Base-by-base conservation (phyloP, 495 filamentous ascomycete genomes). In the Oleoguttula mirabilis region DNA sequence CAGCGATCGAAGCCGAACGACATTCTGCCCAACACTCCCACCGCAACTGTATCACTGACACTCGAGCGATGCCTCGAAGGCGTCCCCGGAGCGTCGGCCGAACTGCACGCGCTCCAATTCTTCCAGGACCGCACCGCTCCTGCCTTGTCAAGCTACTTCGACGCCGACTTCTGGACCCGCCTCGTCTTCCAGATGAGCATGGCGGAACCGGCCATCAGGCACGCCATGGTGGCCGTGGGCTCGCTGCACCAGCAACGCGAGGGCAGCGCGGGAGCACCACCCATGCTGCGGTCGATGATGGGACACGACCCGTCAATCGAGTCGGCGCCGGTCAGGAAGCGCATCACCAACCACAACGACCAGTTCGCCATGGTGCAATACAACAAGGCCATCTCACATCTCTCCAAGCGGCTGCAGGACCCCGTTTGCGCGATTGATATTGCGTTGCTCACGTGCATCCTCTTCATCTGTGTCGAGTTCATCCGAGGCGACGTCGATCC, bases 381-480 rank as follows among this genome's bases (percentile, higher is more conserved):
- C 40, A 47, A 42, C 20, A 38, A 48, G 20, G 31, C 43, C 6
- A 52, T 52, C 38, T 32, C 28, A 7, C 39, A 28, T 12, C 39
- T 52, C 1, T 30, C 49, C 3, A 24, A 43, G 24, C 16, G 49
- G 23, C 15, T 48, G 7, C 15, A 30, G 27, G 27, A 27, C 19
- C 12, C 31, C 11, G 38, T 14, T 8, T 20, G 12, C 10, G 33
- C 43, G 3, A 30, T 25, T 16, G 42, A 48, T 10, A 20, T 48
- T 14, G 34, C 49, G n/a, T n/a, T 52, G 20, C 15, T 52, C 16
- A 35, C 49, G 6, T 47, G 49, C 39, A 43, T 52, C 4, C 37
- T 47, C n/a, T 47, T 43, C 32, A 33, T 52, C 6, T 52, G 44
- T 35, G 21, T 52, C 15, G 49, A 52, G 33, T 43, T 34, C 37